Base-by-base conservation (phyloP, 805 yeast genomes). In the Myxozyma vanderwaltii region DNA sequence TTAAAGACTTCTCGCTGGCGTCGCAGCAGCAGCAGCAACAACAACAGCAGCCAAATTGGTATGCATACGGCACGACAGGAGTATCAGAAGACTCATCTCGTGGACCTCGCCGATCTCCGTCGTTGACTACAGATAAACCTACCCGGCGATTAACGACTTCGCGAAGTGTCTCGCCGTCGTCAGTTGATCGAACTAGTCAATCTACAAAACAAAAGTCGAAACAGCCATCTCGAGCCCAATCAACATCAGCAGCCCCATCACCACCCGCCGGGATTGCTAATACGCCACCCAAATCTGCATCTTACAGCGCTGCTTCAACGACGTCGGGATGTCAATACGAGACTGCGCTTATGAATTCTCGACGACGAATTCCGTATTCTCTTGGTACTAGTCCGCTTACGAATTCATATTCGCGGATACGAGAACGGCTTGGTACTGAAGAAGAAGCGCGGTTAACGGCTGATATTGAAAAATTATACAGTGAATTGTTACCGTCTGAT, bases 301-400 rank as follows among this genome's bases (percentile, higher is more conserved):
- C 54, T 27, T 39, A 39, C 26, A n/a, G 27, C 36, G 49, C 49
- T 5, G 19, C 36, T 38, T 38, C 43, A 19, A 19, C 27, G n/a
- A 17, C 43, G 2, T 15, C 43, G 6, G 45, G 50, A 31, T 61
- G 64, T 33, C 43, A 23, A 40, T 61, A 50, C 35, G 67, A 64
- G 53, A 61, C 66, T 5, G 65, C 67, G 23, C 56, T 58, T 23
- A 43, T 63, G 17, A 40, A 65, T 35, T 57, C 65, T 24, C 59
- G 62, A 23, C 50, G 70, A 15, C 61, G 70, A 35, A 57, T 67
- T 21, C 69, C 70, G 15, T 67, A 67, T 40, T 46, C 63, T 15
- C 53, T 67, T 4, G 69, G 69, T 10, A 39, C 61, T 10, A 45
- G 24, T 17, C 65, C 67, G 24, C 51, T 64, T 23, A 56, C 48